Percentiles rank a stretch among this genome's conserved stretches.
Evolutionary conservation across 805 yeast genomes (phyloP).

Genomic region (Blastobotrys mokoenaii): DNA sequence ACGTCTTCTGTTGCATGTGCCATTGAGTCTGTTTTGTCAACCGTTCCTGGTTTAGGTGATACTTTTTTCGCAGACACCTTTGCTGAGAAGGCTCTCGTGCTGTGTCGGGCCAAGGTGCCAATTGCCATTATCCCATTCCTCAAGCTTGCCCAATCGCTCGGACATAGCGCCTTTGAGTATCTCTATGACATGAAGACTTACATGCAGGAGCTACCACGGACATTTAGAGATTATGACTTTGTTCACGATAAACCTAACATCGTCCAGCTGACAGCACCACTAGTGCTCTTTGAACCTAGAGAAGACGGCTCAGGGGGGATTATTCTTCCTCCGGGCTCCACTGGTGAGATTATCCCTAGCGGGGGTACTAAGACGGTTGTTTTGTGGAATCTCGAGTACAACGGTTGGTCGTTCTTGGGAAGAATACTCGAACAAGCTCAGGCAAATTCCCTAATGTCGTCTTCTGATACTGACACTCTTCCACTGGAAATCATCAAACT

Average conservation of each 20-base stretch:
- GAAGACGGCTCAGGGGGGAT: constrained; percentile 40
- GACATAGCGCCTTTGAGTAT: constrained; percentile 58
- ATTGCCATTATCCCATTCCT: constrained; percentile 50
- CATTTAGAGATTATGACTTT: constrained; percentile 36
- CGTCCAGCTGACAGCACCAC: constrained; percentile 39
- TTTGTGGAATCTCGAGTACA: constrained; percentile 62
- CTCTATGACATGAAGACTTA: constrained; percentile 52
- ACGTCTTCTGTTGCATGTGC: constrained; percentile 38
- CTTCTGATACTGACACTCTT: constrained; percentile 30
- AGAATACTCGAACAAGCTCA: constrained; percentile 54
- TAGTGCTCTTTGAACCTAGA: constrained; percentile 50
- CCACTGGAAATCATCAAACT: constrained; percentile 44
- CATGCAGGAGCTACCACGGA: constrained; percentile 39
- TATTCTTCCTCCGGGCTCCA: constrained; percentile 47
- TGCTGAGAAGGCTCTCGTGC: constrained; percentile 36
- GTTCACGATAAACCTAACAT: constrained; percentile 42
- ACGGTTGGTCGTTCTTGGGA: constrained; percentile 85
- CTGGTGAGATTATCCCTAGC: constrained; percentile 57
- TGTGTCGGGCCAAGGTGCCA: constrained; percentile 73
- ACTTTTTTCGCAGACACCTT: constrained; percentile 41
- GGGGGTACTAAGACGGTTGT: constrained; percentile 36
- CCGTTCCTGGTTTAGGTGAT: constrained; percentile 30
- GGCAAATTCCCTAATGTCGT: constrained; percentile 1
- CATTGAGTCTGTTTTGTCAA: constrained; percentile 34
- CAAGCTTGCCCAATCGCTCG: constrained; percentile 44